phyloP scores from a whole-genome alignment of 2,329 filamentous ascomycete species.

The Exophiala dermatitidis region DNA sequence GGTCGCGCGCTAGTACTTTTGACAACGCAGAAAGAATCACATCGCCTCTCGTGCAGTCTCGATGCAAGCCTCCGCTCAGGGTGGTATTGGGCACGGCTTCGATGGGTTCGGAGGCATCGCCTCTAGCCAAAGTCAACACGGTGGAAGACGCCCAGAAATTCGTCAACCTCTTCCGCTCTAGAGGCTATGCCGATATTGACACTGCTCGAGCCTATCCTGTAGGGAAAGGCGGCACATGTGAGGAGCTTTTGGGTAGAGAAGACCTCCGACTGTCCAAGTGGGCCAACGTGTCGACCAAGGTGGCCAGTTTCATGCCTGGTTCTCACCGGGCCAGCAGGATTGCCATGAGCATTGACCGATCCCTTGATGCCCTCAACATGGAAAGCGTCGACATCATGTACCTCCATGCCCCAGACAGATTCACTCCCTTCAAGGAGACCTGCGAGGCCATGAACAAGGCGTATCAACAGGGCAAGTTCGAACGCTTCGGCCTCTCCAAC shows the following conservation, averaged over 20 bases:
- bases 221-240: constrained; percentile 27
- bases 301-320: constrained; percentile 27
- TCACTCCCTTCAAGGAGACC: constrained; percentile 39
- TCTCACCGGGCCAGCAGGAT: constrained; percentile 28
- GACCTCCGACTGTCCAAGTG: constrained; percentile 24
- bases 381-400: constrained; percentile 32
- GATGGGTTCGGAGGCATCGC: constrained; percentile 26
- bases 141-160: constrained; percentile 26
- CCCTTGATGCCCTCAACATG: constrained; percentile 26
- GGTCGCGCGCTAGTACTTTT: constrained; percentile 26
- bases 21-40: constrained; percentile 18
- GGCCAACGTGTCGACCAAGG: constrained; percentile 28
- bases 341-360: constrained; percentile 26
- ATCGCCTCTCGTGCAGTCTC: constrained; percentile 14
- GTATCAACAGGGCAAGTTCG: constrained; percentile 39
- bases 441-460: constrained; percentile 39
- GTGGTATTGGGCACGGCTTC: constrained; percentile 29
- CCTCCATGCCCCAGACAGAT: constrained; percentile 43
- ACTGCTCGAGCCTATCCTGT: constrained; percentile 29
- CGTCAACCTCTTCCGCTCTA: constrained; percentile 23
- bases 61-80: constrained; percentile 25
- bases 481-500: constrained; percentile 44
- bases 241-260: constrained; percentile 28
- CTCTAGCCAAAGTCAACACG: constrained; percentile 28
- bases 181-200: constrained; percentile 29